phyloP scores from a whole-genome alignment of 2,329 filamentous ascomycete genomes.

The Xylariaceae sp. region DNA sequence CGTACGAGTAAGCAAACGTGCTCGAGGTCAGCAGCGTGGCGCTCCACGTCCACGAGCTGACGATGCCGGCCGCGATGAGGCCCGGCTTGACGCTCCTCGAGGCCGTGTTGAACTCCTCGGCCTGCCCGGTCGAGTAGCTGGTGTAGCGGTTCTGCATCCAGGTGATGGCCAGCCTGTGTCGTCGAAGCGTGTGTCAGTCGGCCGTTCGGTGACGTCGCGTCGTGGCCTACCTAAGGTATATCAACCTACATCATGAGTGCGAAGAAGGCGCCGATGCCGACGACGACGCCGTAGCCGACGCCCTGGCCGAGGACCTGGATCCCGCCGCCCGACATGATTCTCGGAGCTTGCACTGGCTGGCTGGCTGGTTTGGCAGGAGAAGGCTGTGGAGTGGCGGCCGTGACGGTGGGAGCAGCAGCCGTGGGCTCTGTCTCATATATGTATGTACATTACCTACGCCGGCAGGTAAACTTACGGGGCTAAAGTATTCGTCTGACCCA shows the following conservation, averaged over 20 bases:
- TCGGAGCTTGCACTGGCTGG: too few relatives aligned
- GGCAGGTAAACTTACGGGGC: too few relatives aligned
- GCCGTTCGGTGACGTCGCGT: neutral
- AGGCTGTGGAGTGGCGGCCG: too few relatives aligned
- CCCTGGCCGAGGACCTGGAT: constrained; percentile 24
- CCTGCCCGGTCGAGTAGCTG: constrained; percentile 30
- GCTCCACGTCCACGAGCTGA: constrained; percentile 42
- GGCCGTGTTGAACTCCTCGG: constrained; percentile 41
- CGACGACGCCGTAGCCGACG: constrained; percentile 41
- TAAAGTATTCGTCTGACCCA: too few relatives aligned
- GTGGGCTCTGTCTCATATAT: too few relatives aligned
- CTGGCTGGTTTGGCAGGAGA: too few relatives aligned
- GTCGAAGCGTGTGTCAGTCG: neutral
- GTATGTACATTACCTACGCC: too few relatives aligned
- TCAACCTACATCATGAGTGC: constrained; percentile 30
- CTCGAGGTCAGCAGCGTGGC: constrained; percentile 35
- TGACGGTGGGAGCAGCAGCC: too few relatives aligned
- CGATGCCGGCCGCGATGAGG: constrained; percentile 37
- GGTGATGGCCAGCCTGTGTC: constrained; percentile 24
- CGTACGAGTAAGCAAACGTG: constrained; percentile 34
- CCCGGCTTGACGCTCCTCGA: constrained; percentile 35
- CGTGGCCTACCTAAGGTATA: too few relatives aligned
- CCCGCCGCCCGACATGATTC: too few relatives aligned
- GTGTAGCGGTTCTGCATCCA: constrained; percentile 33
- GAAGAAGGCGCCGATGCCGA: constrained; percentile 40